These are phyloP conservation scores for Penicillium sp. DNA, from an alignment of 2,329 filamentous ascomycete genomes.

Conservation along the genomic window DNA sequence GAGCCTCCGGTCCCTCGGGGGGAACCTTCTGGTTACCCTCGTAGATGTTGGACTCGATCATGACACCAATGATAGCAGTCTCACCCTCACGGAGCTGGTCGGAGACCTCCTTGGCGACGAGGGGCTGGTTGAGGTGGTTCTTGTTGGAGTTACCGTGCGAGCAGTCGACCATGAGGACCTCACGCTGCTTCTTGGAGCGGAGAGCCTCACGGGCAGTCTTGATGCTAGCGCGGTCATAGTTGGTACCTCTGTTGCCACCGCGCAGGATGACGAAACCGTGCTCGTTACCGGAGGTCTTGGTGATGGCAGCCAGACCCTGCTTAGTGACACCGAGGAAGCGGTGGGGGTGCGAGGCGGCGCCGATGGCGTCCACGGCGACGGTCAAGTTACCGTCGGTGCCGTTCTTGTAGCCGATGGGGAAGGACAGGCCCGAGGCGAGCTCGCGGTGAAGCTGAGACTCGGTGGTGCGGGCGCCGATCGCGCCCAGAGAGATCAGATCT, in stretches of 20 bases:
- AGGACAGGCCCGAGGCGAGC: constrained; percentile 88
- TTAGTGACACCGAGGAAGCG: constrained; percentile 99
- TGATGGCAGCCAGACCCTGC: constrained; percentile 92
- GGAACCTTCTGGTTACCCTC: constrained; percentile 89
- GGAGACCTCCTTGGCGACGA: constrained; percentile 76
- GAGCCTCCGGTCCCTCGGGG: constrained; percentile 69
- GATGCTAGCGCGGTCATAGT: constrained; percentile 86
- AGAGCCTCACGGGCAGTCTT: constrained; percentile 74
- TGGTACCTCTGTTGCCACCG: constrained; percentile 86
- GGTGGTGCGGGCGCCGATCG: constrained; percentile 92
- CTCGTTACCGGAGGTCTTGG: constrained; percentile 87
- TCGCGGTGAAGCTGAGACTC: constrained; percentile 96
- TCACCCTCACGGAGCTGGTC: constrained; percentile 88
- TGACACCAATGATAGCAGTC: constrained; percentile 86
- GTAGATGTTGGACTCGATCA: constrained; percentile 98
- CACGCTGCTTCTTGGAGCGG: constrained; percentile 75
- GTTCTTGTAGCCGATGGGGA: constrained; percentile 99
- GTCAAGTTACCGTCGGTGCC: constrained; percentile 89
- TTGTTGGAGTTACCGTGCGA: constrained; percentile 98
- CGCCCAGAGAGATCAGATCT: constrained; percentile 91
- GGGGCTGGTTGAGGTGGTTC: constrained; percentile 95
- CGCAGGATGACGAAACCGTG: constrained; percentile 96
- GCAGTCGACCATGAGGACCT: constrained; percentile 97
- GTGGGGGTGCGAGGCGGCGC: constrained; percentile 64
- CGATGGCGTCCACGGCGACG: constrained; percentile 94